These are phyloP conservation scores for Rhodosorus marinus DNA, from an alignment of 23 red algal genomes.

Conservation along the genomic window DNA sequence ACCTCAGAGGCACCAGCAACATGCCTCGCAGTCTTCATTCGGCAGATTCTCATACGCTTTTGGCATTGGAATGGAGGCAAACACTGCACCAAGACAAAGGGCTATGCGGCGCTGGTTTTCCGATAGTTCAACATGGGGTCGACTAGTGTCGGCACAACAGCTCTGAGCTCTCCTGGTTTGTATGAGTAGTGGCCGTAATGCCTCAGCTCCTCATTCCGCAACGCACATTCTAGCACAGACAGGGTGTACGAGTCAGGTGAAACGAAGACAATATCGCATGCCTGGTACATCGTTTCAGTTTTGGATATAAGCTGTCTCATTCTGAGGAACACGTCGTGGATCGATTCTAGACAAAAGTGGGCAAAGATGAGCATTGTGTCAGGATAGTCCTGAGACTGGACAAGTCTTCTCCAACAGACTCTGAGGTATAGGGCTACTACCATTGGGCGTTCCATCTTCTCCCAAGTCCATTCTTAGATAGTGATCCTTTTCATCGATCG, in stretches of 20 bases:
- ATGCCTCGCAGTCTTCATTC: too few relatives aligned
- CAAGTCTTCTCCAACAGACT: too few relatives aligned
- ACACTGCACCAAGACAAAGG: too few relatives aligned
- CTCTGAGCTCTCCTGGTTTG: conserved; percentile 28
- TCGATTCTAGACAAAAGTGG: too few relatives aligned
- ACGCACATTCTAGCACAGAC: conserved; percentile 20
- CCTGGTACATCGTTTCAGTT: conserved; percentile 71
- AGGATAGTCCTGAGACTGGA: too few relatives aligned
- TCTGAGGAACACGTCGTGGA: conserved; percentile 63
- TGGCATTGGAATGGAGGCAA: too few relatives aligned
- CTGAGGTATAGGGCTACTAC: too few relatives aligned
- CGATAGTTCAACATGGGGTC: too few relatives aligned
- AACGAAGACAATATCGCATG: conserved; percentile 40
- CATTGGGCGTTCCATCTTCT: conserved; percentile 83
- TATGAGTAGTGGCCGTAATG: conserved; percentile 11
- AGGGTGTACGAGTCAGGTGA: conserved; percentile 53
- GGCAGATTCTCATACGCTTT: too few relatives aligned
- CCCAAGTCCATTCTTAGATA: conserved; percentile 19
- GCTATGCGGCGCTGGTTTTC: too few relatives aligned
- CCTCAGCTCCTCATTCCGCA: not conserved
- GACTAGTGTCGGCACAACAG: conserved; percentile 20
- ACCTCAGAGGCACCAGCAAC: too few relatives aligned
- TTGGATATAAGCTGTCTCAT: conserved; percentile 60
- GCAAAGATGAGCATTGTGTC: too few relatives aligned
- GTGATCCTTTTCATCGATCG: conserved; percentile 12